These are phyloP conservation scores for apple (Malus domestica) DNA, from an alignment of 306 rosid species.

Conservation along the genomic window ASM211411v1 NC_041795.1:34870501-34871000, in stretches of 20 bases:
- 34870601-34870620: too few species aligned
- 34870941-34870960: neutral
- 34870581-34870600: accelerated
- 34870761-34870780: neutral
- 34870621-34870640: too few species aligned
- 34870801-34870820: neutral
- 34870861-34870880: neutral
- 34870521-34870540: neutral
- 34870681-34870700: accelerated
- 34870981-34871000: neutral
- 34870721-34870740: too few species aligned
- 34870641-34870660: too few species aligned
- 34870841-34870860: neutral
- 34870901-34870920: neutral
- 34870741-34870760: neutral
- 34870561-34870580: accelerated
- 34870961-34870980: neutral
- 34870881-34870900: neutral
- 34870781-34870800: neutral
- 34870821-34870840: neutral
- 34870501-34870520: neutral
- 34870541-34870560: too few species aligned
- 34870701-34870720: too few species aligned
- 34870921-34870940: neutral
- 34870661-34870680: too few species aligned